A percentile compares a stretch with the other conserved stretches of the same genome.
Evolutionary conservation across 2,329 filamentous ascomycete species (phyloP).

Genomic region (Aspergillus neoniger): DNA sequence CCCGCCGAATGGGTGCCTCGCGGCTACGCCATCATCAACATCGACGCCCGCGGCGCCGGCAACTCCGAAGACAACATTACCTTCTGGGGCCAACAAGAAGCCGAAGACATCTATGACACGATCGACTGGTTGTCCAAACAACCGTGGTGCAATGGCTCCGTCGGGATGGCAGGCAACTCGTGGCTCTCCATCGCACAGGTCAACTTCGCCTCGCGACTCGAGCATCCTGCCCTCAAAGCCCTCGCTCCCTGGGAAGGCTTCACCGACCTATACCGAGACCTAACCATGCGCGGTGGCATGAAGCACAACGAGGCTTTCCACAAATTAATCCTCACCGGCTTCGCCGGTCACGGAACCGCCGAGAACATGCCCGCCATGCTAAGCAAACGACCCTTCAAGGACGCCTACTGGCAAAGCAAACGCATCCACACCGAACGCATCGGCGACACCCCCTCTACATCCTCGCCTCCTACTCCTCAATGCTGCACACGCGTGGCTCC

Average conservation of each 20-base stretch:
- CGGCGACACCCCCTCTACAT: slow-evolving; percentile 26
- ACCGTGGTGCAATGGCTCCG: slow-evolving; percentile 27
- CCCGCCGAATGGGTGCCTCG: slow-evolving; percentile 33
- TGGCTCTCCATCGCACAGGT: slow-evolving; percentile 18
- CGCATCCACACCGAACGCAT: slow-evolving; percentile 22
- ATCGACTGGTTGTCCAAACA: slow-evolving; percentile 25
- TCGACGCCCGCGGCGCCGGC: slow-evolving; percentile 30
- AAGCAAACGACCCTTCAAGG: slow-evolving; percentile 16
- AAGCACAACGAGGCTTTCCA: slow-evolving; percentile 19
- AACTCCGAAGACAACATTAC: slow-evolving; percentile 31
- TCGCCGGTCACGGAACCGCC: slow-evolving; percentile 11
- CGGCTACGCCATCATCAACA: slow-evolving; percentile 35
- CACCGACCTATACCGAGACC: slow-evolving; percentile 21
- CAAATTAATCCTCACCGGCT: slow-evolving; percentile 16
- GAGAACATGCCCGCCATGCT: slow-evolving; percentile 20
- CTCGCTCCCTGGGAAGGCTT: slow-evolving; percentile 27
- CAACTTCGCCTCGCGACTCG: slow-evolving; percentile 16
- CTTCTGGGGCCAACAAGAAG: slow-evolving; percentile 29
- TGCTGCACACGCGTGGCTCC: slow-evolving; percentile 25
- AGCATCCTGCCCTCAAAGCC: slow-evolving; percentile 22
- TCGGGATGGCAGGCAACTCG: slow-evolving; percentile 24
- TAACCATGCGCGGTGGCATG: slow-evolving; percentile 19
- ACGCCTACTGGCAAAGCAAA: slow-evolving; percentile 29
- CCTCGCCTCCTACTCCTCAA: slow-evolving; percentile 26
- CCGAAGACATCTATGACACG: slow-evolving; percentile 28